Evolutionary conservation across 768 basidiomycete genomes (phyloP).

Genomic region (Coprinopsis strossmayeri): DNA sequence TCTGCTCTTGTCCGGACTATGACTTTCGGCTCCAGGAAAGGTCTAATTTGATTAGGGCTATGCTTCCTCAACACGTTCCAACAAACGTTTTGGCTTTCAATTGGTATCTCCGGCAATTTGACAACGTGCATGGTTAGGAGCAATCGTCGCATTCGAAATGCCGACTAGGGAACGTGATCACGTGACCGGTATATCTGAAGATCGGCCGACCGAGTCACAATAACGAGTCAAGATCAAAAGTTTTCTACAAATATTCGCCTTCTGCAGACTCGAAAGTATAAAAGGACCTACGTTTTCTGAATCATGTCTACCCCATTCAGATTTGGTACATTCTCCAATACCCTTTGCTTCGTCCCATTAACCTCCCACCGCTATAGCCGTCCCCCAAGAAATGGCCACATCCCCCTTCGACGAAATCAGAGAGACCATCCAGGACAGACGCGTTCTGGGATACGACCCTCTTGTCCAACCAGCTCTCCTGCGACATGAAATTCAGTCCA

Average conservation of each 20-base stretch:
- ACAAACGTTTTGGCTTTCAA: too few species aligned
- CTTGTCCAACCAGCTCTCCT: slow-evolving; percentile 90
- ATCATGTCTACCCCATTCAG: slow-evolving; percentile 27
- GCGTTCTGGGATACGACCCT: slow-evolving; percentile 90
- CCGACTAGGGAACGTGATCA: not conserved
- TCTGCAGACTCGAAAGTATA: not conserved
- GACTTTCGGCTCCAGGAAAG: too few species aligned
- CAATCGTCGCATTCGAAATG: not conserved
- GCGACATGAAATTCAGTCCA: slow-evolving; percentile 75
- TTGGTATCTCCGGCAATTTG: too few species aligned
- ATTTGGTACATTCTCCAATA: slow-evolving; percentile 17
- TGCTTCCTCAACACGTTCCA: too few species aligned
- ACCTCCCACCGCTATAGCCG: too few species aligned
- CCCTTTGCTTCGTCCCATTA: slow-evolving; percentile 21
- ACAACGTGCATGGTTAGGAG: too few species aligned
- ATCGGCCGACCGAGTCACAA: not conserved
- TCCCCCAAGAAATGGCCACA: slow-evolving; percentile 45
- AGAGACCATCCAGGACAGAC: slow-evolving; percentile 74
- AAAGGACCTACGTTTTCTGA: slow-evolving; percentile 9
- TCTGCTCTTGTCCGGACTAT: too few species aligned
- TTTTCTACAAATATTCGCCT: not conserved
- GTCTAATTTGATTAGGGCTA: too few species aligned
- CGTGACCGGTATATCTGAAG: not conserved
- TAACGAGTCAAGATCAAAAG: not conserved
- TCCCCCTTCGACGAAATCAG: slow-evolving; percentile 58